These are phyloP conservation scores for Skeletonema menzelii DNA, from an alignment of 108 stramenopile species.

Conservation along the genomic window DNA sequence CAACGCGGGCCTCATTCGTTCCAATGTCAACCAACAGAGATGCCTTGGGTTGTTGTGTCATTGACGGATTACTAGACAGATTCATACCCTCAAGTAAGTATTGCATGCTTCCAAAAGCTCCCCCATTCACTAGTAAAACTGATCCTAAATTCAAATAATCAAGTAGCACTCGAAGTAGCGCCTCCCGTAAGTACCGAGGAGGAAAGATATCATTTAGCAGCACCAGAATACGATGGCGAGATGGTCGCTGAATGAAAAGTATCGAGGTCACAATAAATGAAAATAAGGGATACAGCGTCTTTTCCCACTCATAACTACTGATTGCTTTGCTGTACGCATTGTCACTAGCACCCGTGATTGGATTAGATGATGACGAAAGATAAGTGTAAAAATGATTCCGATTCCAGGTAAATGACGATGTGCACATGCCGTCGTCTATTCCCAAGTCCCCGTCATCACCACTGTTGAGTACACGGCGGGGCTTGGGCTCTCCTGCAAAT, in stretches of 20 bases:
- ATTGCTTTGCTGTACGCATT: background rate
- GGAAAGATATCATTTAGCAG: constrained; percentile 22
- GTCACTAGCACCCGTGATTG: background rate
- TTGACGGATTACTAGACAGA: background rate
- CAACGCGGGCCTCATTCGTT: constrained; percentile 32
- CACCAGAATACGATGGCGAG: constrained; percentile 38
- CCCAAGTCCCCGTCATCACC: constrained; percentile 13
- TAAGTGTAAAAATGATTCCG: constrained; percentile 27
- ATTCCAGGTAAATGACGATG: constrained; percentile 22
- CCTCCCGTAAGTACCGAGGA: constrained; percentile 23
- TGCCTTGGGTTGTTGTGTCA: constrained; percentile 16
- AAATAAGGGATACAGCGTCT: constrained; percentile 31
- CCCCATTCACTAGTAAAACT: constrained; percentile 32
- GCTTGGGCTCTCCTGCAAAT: constrained; percentile 44
- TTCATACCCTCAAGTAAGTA: constrained; percentile 26
- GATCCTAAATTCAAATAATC: constrained; percentile 31
- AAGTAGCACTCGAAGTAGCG: constrained; percentile 25
- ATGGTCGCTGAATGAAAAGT: constrained; percentile 34
- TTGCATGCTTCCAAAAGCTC: constrained; percentile 16
- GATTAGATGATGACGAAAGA: constrained; percentile 4
- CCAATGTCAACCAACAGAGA: constrained; percentile 33
- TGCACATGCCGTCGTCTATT: constrained; percentile 31
- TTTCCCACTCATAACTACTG: constrained; percentile 36
- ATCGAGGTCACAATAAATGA: constrained; percentile 35
- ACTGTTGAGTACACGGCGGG: constrained; percentile 26